Evolutionary conservation across 345 rosid species (phyloP), one percentile per base, ranked within the genome.

Genomic region (Ceriops decandra): DNA sequence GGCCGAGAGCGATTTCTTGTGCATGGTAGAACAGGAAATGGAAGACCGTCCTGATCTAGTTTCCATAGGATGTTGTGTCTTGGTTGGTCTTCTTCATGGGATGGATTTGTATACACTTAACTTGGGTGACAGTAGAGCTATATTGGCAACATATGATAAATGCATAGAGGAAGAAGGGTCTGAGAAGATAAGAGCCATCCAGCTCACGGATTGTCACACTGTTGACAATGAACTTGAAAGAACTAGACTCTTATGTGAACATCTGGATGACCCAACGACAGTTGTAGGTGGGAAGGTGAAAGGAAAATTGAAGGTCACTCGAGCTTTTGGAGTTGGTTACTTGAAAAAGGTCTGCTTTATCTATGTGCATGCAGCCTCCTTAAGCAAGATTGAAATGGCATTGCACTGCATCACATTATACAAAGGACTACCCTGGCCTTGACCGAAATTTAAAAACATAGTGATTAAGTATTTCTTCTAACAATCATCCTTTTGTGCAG

Each of bases 1-100:
- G 78, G 95, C 95, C 10, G 99, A 95, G 65, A 90, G 73, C 68
- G 99, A 95, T 73, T 95, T 85, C 82, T 67, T 95, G 24, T 74
- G 70, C 79, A 91, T 90, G 99, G 95, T 95, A 63, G 99, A 95
- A 83, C 96, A 89, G 82, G 97, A 95, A 82, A 95, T 90, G 99
- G 96, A 90, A 59, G 95, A 89, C 6, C 95, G 99, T 36, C 99
- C 96, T 66, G 99, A 95, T 68, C 74, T 95, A 72, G 99, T 95
- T 66, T 95, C 99, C 0, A 86, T 95, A 17, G 99, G 99, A 38
- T 91, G 93, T 51, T 95, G 99, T 70, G 97, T 91, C 71, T 64
- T 95, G 79, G 87, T 91, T 73, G 85, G 85, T 80, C 88, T 95
- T 62, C 95, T 91, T 60, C 84, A 86, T 30, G 91, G 96, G 60